Base-by-base conservation (phyloP, 2,329 filamentous ascomycete genomes). In the Periconia sp. region DNA sequence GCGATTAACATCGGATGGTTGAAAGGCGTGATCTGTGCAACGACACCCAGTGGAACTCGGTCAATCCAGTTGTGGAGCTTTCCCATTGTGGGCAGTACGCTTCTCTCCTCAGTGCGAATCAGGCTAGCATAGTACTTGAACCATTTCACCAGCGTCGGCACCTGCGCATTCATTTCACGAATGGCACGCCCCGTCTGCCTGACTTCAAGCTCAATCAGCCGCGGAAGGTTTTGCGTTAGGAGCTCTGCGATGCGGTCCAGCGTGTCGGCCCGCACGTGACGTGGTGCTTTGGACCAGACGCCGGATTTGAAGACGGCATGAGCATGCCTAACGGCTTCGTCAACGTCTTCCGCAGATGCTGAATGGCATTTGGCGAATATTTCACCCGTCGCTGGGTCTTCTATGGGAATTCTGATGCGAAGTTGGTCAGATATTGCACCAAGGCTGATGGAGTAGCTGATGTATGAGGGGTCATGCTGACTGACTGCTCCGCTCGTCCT, bases 71-170 rank as follows among this genome's bases (percentile, higher is more conserved):
- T 77, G 56, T 77, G 74, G 27, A 77, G 59, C 65, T 82, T 81
- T 0, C 85, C 85, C 23, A 74, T 75, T 2, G 87, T 89, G 0
- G 88, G 87, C 1, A 89, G 77, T 0, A 90, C 83, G 1, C 83
- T 74, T 2, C 85, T 81, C 71, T 89, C 85, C 63, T 89, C 85
- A 1, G 83, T 85, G n/a, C 87, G 82, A 31, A 88, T 79, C 1
- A 89, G 66, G 0, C 85, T 79, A 1, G 86, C 86, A 63, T 87
- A 91, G 74, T 90, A 90, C 55, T 82, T 84, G 72, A 90, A 85
- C 87, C 87, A 90, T 42, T 84, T 82, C 1, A 85, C 80, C 0
- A 90, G 77, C 0, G 82, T 84, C 0, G 84, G 83, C 6, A 88
- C 82, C 66, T 90, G 88, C 1, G 87, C 86, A 46, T 80, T 79